Conservation (phyloP, 73 alveolate species). For the Stentor coeruleus region DNA sequence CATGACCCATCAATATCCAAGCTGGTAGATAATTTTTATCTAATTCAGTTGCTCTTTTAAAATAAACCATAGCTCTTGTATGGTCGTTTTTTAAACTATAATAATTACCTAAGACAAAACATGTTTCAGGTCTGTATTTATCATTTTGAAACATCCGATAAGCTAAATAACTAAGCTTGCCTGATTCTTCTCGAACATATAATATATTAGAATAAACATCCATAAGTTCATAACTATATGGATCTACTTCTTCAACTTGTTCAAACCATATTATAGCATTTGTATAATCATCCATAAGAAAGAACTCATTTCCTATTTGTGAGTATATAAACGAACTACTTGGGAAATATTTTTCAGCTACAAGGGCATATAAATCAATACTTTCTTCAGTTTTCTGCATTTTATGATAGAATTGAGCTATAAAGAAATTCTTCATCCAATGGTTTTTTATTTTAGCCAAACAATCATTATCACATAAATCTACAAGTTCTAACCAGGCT, state of each 20-base stretch:
- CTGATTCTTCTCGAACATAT: constrained; percentile 92
- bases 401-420: constrained; percentile 79
- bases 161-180: constrained; percentile 94
- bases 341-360: constrained; percentile 55
- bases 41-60: constrained; percentile 87
- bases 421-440: constrained; percentile 93
- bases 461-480: constrained; percentile 58
- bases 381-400: constrained; percentile 81
- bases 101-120: constrained; percentile 96
- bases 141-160: constrained; percentile 83
- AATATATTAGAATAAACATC: constrained; percentile 92
- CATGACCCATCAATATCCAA: constrained; percentile 98
- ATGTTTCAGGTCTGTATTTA: constrained; percentile 97
- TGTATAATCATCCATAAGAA: constrained; percentile 64
- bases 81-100: constrained; percentile 93
- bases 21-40: constrained; percentile 91
- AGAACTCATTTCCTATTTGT: constrained; percentile 8
- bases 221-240: constrained; percentile 90
- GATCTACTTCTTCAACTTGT: constrained; percentile 80
- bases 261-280: constrained; percentile 86
- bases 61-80: constrained; percentile 90
- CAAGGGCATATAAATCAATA: constrained; percentile 64
- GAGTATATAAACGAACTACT: constrained; percentile 20
- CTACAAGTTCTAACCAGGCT: constrained; percentile 92
- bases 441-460: constrained; percentile 73